Evolutionary conservation across 441 rosid species (phyloP).

Genomic region (Aleurites moluccanus): DNA sequence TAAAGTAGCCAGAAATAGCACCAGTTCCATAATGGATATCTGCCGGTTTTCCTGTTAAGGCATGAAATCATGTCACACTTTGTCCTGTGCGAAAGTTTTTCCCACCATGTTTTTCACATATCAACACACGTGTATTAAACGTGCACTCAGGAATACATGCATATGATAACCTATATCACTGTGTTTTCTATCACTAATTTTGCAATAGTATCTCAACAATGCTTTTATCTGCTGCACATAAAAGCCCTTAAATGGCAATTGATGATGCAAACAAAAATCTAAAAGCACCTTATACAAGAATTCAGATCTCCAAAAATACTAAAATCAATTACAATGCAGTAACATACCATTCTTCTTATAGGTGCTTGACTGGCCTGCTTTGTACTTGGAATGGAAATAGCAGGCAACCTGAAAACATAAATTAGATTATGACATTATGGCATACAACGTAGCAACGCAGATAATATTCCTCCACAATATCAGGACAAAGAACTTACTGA

Average conservation of each 20-base stretch:
- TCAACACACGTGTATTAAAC: neutral
- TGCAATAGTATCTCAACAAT: neutral
- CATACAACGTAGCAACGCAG: neutral
- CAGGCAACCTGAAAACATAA: constrained; percentile 57
- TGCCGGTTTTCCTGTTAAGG: constrained; percentile 58
- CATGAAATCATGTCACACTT: constrained; percentile 8
- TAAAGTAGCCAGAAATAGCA: constrained; percentile 76
- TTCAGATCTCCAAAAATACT: neutral
- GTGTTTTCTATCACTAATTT: neutral
- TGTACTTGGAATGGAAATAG: constrained; percentile 71
- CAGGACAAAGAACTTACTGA: constrained; percentile 50
- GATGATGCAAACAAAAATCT: neutral
- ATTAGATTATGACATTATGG: constrained; percentile 3
- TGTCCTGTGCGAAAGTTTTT: constrained; percentile 1
- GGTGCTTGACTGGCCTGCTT: constrained; percentile 59
- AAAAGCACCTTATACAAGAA: neutral
- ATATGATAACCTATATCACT: neutral
- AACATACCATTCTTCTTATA: constrained; percentile 64
- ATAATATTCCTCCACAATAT: neutral
- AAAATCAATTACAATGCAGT: constrained; percentile 10
- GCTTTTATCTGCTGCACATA: neutral
- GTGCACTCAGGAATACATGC: neutral
- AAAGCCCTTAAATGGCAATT: neutral
- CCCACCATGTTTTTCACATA: neutral
- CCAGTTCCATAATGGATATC: constrained; percentile 85